phyloP scores from a whole-genome alignment of 1,139 yeast genomes.

The Blastobotrys serpentis region DNA sequence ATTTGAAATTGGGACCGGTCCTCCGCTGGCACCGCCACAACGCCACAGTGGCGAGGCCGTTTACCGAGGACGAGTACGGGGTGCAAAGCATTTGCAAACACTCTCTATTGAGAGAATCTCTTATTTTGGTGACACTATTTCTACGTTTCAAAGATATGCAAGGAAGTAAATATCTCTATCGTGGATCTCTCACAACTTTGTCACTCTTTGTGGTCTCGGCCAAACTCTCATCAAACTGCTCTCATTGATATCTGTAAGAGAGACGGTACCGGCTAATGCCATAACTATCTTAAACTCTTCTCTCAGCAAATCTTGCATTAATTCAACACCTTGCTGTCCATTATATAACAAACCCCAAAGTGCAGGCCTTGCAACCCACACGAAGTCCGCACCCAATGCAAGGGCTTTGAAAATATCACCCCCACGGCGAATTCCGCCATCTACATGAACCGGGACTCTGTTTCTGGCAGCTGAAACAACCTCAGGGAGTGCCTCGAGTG shows the following conservation, averaged over 20 bases:
- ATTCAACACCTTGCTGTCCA: constrained; percentile 61
- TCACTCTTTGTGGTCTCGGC: constrained; percentile 13
- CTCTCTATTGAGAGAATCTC: no score
- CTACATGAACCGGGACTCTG: constrained; percentile 58
- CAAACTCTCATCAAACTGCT: constrained; percentile 10
- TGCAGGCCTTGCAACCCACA: constrained; percentile 68
- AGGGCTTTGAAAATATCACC: constrained; percentile 63
- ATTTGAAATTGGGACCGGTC: background rate
- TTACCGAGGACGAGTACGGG: no score
- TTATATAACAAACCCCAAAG: constrained; percentile 62
- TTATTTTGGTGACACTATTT: background rate
- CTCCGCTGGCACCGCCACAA: no score
- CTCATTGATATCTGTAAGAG: constrained; percentile 7
- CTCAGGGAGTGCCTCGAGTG: constrained; percentile 62
- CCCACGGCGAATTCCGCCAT: constrained; percentile 69
- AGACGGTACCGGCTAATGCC: constrained; percentile 34
- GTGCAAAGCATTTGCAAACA: no score
- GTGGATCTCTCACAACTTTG: constrained; percentile 4
- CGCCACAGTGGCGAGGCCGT: no score
- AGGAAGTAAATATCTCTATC: background rate
- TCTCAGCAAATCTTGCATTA: constrained; percentile 32
- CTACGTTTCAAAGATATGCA: background rate
- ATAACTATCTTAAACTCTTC: constrained; percentile 36
- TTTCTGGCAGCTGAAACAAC: constrained; percentile 50
- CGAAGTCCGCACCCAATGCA: constrained; percentile 69